phyloP scores from a whole-genome alignment of 306 rosid genomes.

The Lablab purpureus region DNA sequence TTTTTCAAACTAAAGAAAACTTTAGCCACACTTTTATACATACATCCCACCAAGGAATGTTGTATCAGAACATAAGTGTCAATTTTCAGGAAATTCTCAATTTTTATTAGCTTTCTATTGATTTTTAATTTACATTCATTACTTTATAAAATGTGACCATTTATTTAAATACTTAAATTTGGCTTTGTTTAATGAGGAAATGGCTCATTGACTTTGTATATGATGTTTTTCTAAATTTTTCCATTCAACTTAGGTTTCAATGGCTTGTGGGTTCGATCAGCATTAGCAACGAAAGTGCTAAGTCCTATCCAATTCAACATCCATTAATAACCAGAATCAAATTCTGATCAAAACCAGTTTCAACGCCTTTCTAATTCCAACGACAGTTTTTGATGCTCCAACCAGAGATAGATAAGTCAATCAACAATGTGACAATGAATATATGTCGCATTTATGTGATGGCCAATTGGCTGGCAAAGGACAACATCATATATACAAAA shows the following conservation, averaged over 20 bases:
- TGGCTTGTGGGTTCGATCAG: not conserved
- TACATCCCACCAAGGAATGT: too few relatives aligned
- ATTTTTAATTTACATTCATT: too few relatives aligned
- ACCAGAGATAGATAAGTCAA: not conserved
- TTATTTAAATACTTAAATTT: too few relatives aligned
- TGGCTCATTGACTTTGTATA: too few relatives aligned
- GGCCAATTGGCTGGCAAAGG: not conserved
- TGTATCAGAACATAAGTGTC: too few relatives aligned
- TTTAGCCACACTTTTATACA: too few relatives aligned
- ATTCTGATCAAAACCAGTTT: not conserved
- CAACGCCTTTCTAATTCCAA: not conserved
- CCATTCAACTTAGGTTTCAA: not conserved
- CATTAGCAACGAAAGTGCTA: not conserved
- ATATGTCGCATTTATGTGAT: conserved; percentile 10
- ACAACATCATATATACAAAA: not conserved
- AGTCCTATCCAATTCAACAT: not conserved
- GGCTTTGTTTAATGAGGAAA: too few relatives aligned
- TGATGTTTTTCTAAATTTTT: not conserved
- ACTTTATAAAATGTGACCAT: too few relatives aligned
- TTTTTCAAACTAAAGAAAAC: too few relatives aligned
- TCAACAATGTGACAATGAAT: not conserved
- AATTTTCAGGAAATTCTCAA: too few relatives aligned
- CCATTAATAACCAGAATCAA: not conserved
- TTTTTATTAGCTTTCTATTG: too few relatives aligned
- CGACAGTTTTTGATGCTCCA: not conserved